Percentiles rank a stretch among this genome's conserved stretches.
Evolutionary conservation across 2,329 filamentous ascomycete genomes (phyloP).

Genomic region (Didymella keratinophila): DNA sequence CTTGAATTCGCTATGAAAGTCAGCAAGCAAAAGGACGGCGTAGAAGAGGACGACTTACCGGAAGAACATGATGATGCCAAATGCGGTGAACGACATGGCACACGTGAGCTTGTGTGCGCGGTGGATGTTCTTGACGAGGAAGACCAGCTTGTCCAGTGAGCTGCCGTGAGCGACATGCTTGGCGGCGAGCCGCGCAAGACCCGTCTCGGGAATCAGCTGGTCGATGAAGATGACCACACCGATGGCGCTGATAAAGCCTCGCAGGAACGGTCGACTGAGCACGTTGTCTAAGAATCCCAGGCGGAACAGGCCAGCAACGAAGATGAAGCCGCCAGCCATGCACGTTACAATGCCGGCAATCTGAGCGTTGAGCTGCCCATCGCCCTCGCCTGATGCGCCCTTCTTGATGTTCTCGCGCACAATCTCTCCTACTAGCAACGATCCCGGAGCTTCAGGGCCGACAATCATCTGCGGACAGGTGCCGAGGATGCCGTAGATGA

Average conservation of each 20-base stretch:
- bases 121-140: constrained; percentile 72
- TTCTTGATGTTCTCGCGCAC: constrained; percentile 78
- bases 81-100: constrained; percentile 78
- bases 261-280: constrained; percentile 86
- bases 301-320: constrained; percentile 84
- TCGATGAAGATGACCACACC: constrained; percentile 96
- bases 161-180: constrained; percentile 82
- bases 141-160: constrained; percentile 83
- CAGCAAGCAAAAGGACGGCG: neutral
- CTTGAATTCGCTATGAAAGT: constrained; percentile 70
- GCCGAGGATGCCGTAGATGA: constrained; percentile 89
- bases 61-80: constrained; percentile 88
- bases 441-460: constrained; percentile 92
- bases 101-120: constrained; percentile 78
- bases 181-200: constrained; percentile 72
- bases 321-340: constrained; percentile 85
- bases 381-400: constrained; percentile 69
- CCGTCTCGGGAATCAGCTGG: constrained; percentile 90
- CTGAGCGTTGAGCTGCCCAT: constrained; percentile 76
- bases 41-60: constrained; percentile 29
- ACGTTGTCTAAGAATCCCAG: constrained; percentile 95
- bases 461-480: constrained; percentile 94
- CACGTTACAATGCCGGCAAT: constrained; percentile 89
- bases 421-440: constrained; percentile 86
- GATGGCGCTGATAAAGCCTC: constrained; percentile 97